Percentiles rank a stretch among this genome's conserved stretches.
These are phyloP conservation scores for Pseudopithomyces maydicus DNA, from an alignment of 2,329 filamentous ascomycete species.

Conservation along the genomic window DNA sequence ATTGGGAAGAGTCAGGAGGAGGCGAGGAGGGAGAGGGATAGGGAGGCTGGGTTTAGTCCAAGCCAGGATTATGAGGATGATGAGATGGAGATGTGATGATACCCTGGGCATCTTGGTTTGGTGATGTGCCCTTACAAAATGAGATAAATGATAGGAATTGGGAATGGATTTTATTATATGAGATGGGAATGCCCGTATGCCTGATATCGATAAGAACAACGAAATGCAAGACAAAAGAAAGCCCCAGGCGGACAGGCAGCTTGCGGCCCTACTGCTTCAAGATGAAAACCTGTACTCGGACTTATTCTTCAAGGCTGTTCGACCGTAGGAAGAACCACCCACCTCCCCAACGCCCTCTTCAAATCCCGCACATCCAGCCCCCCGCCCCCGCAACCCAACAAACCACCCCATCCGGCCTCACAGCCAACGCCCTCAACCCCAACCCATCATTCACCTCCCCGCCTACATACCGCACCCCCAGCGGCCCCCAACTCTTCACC, in stretches of 20 bases:
- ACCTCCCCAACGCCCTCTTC: background rate
- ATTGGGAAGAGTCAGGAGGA: slow-evolving; percentile 82
- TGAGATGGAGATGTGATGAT: slow-evolving; percentile 46
- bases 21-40: slow-evolving; percentile 75
- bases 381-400: background rate
- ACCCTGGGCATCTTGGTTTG: background rate
- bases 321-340: no score
- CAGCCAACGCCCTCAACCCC: background rate
- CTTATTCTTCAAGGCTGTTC: no score
- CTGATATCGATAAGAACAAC: no score
- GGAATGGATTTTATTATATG: no score
- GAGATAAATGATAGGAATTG: no score
- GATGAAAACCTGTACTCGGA: no score
- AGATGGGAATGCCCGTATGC: no score
- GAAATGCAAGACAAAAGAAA: no score
- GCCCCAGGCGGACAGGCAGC: no score
- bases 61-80: slow-evolving; percentile 66
- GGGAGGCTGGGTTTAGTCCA: slow-evolving; percentile 62
- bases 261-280: no score
- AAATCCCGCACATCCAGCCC: background rate
- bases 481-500: background rate
- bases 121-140: no score
- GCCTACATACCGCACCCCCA: background rate
- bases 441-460: background rate
- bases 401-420: background rate